Percentiles rank a stretch among this genome's conserved stretches.
phyloP scores from a whole-genome alignment of 1,284 basidiomycete species.

The Hortiboletus rubellus region DNA sequence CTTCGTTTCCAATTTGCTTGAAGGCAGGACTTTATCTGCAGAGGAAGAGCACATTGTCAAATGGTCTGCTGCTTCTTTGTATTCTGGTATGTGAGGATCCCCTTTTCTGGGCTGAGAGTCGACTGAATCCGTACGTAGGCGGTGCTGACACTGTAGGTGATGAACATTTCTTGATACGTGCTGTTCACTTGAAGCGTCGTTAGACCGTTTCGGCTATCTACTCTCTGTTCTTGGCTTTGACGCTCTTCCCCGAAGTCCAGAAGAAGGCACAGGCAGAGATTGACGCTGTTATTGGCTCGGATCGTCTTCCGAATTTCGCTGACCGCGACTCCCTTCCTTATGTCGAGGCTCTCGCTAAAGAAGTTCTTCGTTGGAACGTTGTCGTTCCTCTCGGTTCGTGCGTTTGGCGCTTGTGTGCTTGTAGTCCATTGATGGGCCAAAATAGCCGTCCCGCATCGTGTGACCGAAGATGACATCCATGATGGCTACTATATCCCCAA shows the following conservation, averaged over 20 bases:
- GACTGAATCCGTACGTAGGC: constrained; percentile 24
- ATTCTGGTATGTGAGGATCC: constrained; percentile 45
- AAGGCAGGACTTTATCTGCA: constrained; percentile 43
- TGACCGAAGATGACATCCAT: constrained; percentile 50
- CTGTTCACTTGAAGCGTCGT: constrained; percentile 23
- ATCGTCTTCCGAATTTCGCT: constrained; percentile 59
- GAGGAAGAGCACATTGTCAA: constrained; percentile 57
- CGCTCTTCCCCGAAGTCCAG: constrained; percentile 40
- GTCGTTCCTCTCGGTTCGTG: constrained; percentile 51
- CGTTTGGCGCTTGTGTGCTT: constrained; percentile 5
- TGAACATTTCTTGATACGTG: constrained; percentile 10
- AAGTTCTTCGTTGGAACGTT: constrained; percentile 63
- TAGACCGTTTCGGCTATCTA: constrained; percentile 45
- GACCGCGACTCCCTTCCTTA: constrained; percentile 63
- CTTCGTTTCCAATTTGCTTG: constrained; percentile 51
- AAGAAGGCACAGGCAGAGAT: constrained; percentile 59
- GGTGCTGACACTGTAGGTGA: constrained; percentile 49
- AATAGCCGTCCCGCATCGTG: constrained; percentile 54
- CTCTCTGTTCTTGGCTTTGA: constrained; percentile 40
- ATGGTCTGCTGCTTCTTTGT: constrained; percentile 61
- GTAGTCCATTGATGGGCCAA: constrained; percentile 5
- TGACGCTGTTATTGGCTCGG: constrained; percentile 58
- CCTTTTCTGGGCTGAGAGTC: not conserved
- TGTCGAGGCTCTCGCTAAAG: constrained; percentile 57
- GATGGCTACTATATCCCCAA: constrained; percentile 43